Base-by-base conservation (phyloP, 2,329 filamentous ascomycete species). In the Mariannaea sp. region DNA sequence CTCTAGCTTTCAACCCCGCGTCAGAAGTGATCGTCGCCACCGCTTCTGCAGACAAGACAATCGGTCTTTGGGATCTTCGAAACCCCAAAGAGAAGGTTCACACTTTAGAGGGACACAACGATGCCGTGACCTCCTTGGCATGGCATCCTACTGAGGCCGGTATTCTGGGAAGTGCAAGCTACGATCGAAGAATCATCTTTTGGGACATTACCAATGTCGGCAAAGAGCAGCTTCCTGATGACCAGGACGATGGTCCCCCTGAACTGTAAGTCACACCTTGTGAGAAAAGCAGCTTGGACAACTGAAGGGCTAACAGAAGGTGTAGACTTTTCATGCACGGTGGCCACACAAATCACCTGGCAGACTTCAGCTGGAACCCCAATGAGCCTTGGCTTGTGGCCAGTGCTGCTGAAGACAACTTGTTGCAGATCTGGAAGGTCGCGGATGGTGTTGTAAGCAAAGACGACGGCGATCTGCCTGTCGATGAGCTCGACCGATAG, bases 311-410 rank as follows among this genome's bases (percentile, higher is more conserved):
- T 60, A 40, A 55, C 32, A 4, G 22, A 14, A 5, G 27, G 47
- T 33, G 5, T 54, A 92, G 89, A 40, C 78, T 99, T 1, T 99
- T 99, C 75, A 97, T 99, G 92, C 94, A 99, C 68, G 94, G 94
- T 56, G 94, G 94, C 26, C 95, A 99, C 77, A 99, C 94, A 9
- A 97, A 97, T 75, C 89, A 95, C 62, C 85, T 99, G 57, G 92
- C 90, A 29, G 95, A 99, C 73, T 99, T 99, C 69, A 93, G 89
- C 75, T 99, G 93, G 93, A 99, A 99, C 73, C 85, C 86, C 63
- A 96, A 96, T 70, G 92, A 97, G 67, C 92, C 93, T 4, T 99
- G 95, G 95, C 84, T 97, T 49, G 89, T 99, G 62, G 92, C 92
- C 71, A 96, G 90, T 56, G 92, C 94, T 13, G 94, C 93, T 1